Evolutionary conservation across 208 protist species (phyloP), one percentile per base, ranked within the genome.

Genomic region (Leishmania turanica): DNA sequence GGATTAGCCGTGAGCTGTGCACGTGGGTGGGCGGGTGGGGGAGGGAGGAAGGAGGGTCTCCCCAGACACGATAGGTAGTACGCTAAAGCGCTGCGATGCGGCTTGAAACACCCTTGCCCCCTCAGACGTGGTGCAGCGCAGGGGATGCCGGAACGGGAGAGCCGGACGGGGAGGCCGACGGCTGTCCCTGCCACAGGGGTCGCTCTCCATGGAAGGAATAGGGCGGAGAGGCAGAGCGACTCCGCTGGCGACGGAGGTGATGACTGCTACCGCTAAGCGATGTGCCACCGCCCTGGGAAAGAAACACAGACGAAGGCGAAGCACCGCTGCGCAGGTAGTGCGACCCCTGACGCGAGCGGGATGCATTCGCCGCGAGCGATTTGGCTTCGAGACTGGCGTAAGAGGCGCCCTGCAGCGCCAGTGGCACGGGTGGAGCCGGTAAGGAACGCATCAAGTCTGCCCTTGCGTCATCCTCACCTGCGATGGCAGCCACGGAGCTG

Each of bases 271-370:
- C 47, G 40, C 19, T 42, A 13, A 40, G 40, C 15, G 40, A n/a
- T 5, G 19, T 0, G 6, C 3, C 40, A 11, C 17, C 66, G 3
- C 27, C 69, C 69, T 53, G 45, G 21, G 45, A 73, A 73, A 73
- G 40, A 73, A 73, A 54, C 69, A 73, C 69, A 34, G 45, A 54
- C 69, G 45, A 54, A 34, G 19, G 69, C 69, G 69, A 51, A 73
- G 15, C 49, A 47, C 72, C 72, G 15, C 72, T 7, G 34, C 31
- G 53, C 19, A 62, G 31, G 40, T 21, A 45, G 2, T 17, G 34
- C n/a, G 72, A 54, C 7, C 34, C 19, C 31, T 62, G 47, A 9
- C 17, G 31, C 51, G 72, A 76, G 31, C 51, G 24, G 72, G 15
- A n/a, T 34, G 34, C 51, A 42, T 31, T 58, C 47, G 72, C 19